Percentiles rank a stretch among this genome's conserved stretches.
Conservation (phyloP, 352 stramenopile species). For the Phytopythium delawarense region DNA sequence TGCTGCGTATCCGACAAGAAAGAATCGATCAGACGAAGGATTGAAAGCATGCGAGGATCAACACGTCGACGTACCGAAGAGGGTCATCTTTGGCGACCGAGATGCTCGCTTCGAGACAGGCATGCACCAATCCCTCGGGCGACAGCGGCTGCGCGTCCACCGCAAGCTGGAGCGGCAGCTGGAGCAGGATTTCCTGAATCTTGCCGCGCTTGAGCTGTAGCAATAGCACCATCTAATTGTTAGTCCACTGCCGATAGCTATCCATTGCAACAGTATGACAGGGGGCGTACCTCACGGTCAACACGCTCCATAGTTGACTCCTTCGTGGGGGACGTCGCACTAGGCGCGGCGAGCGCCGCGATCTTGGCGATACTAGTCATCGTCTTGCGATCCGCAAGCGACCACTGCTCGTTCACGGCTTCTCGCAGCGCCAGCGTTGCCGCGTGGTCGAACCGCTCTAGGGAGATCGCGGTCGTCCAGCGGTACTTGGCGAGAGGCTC, state of each 20-base stretch:
- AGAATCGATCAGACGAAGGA: background rate
- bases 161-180: constrained; percentile 39
- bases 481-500: constrained; percentile 45
- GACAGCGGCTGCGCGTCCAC: constrained; percentile 36
- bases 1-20: constrained; percentile 22
- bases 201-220: constrained; percentile 43
- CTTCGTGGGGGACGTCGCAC: constrained; percentile 24
- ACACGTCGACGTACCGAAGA: constrained; percentile 30
- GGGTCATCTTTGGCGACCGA: constrained; percentile 43
- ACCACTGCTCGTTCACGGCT: constrained; percentile 41
- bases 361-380: constrained; percentile 80
- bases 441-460: constrained; percentile 60
- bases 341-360: constrained; percentile 52
- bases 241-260: background rate
- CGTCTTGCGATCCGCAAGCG: constrained; percentile 63
- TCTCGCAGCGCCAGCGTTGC: constrained; percentile 54
- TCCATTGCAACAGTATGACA: background rate
- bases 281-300: constrained; percentile 49
- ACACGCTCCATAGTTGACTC: constrained; percentile 37
- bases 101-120: constrained; percentile 42
- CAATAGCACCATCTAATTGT: constrained; percentile 1
- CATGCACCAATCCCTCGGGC: constrained; percentile 38
- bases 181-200: constrained; percentile 60
- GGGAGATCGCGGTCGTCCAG: constrained; percentile 66
- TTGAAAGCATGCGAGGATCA: background rate